Base-by-base conservation (phyloP, 176 grass and related monocot genomes). In the Oryza meridionalis region DNA sequence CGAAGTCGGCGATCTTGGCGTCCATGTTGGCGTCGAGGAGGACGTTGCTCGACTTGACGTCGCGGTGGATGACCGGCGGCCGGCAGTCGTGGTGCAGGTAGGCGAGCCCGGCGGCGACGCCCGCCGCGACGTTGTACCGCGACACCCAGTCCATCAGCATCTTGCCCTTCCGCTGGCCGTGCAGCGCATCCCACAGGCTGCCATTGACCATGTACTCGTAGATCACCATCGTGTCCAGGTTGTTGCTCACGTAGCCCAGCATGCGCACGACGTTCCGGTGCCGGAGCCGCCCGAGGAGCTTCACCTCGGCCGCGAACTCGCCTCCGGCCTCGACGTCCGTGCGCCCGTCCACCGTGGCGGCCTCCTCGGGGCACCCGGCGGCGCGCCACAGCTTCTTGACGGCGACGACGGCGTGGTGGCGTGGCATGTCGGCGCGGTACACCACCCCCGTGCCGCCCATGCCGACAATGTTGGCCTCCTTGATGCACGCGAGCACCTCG, bases 141-240 rank as follows among this genome's bases (percentile, higher is more conserved):
- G 89, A 91, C 70, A 90, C 88, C 96, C 96, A 98, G 77, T 98
- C 96, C 17, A 88, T 24, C 69, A 95, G 73, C 91, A 90, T 73
- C 77, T 87, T 91, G 3, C 91, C 93, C 58, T 84, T 85, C 58
- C 86, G 53, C 24, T 63, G 81, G 17, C 91, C 89, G 75, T 98
- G 96, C 22, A 98, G 80, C 45, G 93, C 96, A 58, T 95, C 96
- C 96, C 96, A 98, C 67, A 98, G 84, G 87, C 89, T 95, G 9
- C 96, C 96, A 72, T 95, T 93, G n/a, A 88, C 87, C 96, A 98
- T 95, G 75, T 95, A 94, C 82, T 98, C 96, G 83, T 98, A 98
- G 15, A 98, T 33, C 84, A 98, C 94, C 96, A 98, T 95, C 4
- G 93, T 94, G 65, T 98, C 96, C 32, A 77, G 6, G 77, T 95